Percentiles rank a stretch among this genome's conserved stretches.
phyloP scores from a whole-genome alignment of 495 filamentous ascomycete genomes.

The Lasiosphaeria hispida region DNA sequence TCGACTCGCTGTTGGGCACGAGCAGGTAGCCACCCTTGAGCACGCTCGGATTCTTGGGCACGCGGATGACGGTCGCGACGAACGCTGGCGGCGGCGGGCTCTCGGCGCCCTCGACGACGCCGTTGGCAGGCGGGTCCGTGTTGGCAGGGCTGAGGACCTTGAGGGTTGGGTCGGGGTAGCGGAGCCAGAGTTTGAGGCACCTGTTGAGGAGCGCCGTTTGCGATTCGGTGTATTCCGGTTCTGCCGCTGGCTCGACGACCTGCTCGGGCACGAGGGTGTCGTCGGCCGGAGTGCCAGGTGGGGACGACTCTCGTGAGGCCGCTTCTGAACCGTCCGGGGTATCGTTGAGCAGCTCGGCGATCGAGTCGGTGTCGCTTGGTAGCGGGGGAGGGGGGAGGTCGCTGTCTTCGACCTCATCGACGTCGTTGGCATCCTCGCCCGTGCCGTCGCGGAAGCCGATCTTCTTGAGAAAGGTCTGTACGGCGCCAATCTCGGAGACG shows the following conservation, averaged over 20 bases:
- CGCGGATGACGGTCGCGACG: conserved; percentile 63
- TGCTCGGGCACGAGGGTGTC: conserved; percentile 1
- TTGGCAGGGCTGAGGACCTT: conserved; percentile 73
- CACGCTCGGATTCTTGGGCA: conserved; percentile 71
- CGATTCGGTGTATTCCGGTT: conserved; percentile 51
- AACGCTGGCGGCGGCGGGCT: conserved; percentile 49
- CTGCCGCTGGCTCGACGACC: neutral
- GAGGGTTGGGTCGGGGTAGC: conserved; percentile 68
- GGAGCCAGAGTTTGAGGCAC: conserved; percentile 75
- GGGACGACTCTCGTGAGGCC: neutral
- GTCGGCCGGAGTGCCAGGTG: neutral
- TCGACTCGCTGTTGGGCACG: conserved; percentile 68
- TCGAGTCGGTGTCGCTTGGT: conserved; percentile 34
- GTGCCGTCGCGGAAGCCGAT: conserved; percentile 36
- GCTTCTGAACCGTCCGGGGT: conserved; percentile 36
- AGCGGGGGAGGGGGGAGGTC: conserved; percentile 25
- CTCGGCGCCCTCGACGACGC: conserved; percentile 38
- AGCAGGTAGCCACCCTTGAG: conserved; percentile 82
- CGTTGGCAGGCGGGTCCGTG: conserved; percentile 69
- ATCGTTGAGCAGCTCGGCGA: conserved; percentile 49
- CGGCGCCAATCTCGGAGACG: conserved; percentile 74
- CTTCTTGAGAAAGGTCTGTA: conserved; percentile 64
- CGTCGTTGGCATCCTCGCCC: conserved; percentile 19
- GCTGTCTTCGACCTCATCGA: conserved; percentile 21
- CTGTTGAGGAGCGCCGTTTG: conserved; percentile 62